Conservation (phyloP, 768 basidiomycete species). For the Collybia nuda region DNA sequence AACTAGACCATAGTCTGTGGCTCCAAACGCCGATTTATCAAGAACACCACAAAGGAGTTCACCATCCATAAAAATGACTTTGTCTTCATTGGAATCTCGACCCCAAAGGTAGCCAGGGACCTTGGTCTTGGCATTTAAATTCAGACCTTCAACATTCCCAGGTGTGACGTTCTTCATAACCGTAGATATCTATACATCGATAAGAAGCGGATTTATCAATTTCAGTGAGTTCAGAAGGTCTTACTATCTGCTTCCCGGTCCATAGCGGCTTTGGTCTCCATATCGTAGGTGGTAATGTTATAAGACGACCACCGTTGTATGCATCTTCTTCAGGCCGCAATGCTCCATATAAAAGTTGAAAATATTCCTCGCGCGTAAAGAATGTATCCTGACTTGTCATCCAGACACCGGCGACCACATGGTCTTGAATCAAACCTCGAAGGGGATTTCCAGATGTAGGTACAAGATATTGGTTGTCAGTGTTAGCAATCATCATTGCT, state of each 20-base stretch:
- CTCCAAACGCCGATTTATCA: conserved; percentile 97
- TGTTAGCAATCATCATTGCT: conserved; percentile 92
- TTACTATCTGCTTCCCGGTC: conserved; percentile 97
- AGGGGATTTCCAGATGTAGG: conserved; percentile 98
- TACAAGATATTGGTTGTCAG: conserved; percentile 98
- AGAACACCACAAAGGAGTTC: conserved; percentile 92
- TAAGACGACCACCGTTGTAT: conserved; percentile 55
- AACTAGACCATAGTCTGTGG: conserved; percentile 92
- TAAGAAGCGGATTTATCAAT: not conserved
- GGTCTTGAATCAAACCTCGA: conserved; percentile 97
- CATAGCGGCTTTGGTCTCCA: conserved; percentile 90
- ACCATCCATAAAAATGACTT: conserved; percentile 88
- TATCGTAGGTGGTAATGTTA: conserved; percentile 87
- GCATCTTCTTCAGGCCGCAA: conserved; percentile 84
- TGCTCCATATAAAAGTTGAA: conserved; percentile 93
- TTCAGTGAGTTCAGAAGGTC: conserved; percentile 19
- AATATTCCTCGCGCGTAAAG: conserved; percentile 94
- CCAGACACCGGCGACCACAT: conserved; percentile 99
- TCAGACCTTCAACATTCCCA: conserved; percentile 71
- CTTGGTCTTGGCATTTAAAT: conserved; percentile 84
- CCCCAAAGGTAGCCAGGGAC: conserved; percentile 89
- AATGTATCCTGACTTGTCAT: conserved; percentile 96
- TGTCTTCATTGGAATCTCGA: conserved; percentile 75
- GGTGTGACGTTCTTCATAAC: conserved; percentile 92
- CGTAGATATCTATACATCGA: conserved; percentile 78